Conservation (phyloP, 2,329 filamentous ascomycete species). For the Talaromyces piceae region DNA sequence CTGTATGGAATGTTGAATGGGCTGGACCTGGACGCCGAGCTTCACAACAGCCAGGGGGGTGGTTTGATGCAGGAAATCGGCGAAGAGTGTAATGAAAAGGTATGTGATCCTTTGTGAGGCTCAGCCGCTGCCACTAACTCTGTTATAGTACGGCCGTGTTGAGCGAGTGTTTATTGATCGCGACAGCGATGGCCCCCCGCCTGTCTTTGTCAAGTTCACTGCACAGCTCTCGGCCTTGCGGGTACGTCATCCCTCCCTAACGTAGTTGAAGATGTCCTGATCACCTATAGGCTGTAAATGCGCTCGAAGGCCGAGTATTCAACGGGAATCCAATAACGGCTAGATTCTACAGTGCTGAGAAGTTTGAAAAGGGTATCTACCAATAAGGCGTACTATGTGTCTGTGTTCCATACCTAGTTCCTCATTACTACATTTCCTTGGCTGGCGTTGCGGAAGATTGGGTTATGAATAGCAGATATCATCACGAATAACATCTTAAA, state of each 20-base stretch:
- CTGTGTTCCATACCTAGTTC: background rate
- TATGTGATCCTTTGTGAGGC: conserved; percentile 20
- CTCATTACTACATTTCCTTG: background rate
- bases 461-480: background rate
- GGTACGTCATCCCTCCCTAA: conserved; percentile 46
- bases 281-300: conserved; percentile 68
- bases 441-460: background rate
- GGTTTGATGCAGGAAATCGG: conserved; percentile 88
- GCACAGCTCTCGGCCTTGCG: conserved; percentile 75
- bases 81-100: conserved; percentile 80
- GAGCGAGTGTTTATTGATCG: conserved; percentile 71
- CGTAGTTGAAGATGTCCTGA: conserved; percentile 11
- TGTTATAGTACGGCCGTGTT: conserved; percentile 65
- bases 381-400: conserved; percentile 17
- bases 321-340: conserved; percentile 80
- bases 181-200: conserved; percentile 43
- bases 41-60: conserved; percentile 53
- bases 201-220: conserved; percentile 92
- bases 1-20: conserved; percentile 79
- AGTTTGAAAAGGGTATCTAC: conserved; percentile 65
- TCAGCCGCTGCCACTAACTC: background rate
- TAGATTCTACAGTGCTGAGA: conserved; percentile 72
- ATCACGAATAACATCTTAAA: background rate
- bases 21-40: conserved; percentile 72
- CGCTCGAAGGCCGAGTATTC: conserved; percentile 78